phyloP scores from a whole-genome alignment of 2,329 filamentous ascomycete species.

The Drechslerella dactyloides region DNA sequence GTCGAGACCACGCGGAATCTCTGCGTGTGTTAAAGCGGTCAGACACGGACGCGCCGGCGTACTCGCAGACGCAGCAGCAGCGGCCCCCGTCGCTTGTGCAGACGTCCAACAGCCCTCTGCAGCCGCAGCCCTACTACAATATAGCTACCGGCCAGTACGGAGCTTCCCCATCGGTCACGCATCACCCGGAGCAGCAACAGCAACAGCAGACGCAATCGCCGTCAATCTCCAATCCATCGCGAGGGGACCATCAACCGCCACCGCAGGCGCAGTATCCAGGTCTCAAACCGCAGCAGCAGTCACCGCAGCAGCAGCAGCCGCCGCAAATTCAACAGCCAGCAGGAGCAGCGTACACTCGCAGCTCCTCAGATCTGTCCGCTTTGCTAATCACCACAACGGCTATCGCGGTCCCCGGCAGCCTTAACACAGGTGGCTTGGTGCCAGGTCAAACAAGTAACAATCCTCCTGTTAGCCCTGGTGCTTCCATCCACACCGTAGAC shows the following conservation, averaged over 20 bases:
- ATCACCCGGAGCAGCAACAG: slow-evolving; percentile 54
- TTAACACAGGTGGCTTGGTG: slow-evolving; percentile 18
- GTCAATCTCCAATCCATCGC: not conserved
- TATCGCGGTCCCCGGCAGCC: not conserved
- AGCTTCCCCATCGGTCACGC: slow-evolving; percentile 48
- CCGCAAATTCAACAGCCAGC: slow-evolving; percentile 56
- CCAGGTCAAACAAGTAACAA: slow-evolving; percentile 20
- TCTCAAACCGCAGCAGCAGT: slow-evolving; percentile 57
- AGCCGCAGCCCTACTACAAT: slow-evolving; percentile 51
- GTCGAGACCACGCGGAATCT: slow-evolving; percentile 46
- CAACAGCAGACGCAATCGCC: slow-evolving; percentile 53
- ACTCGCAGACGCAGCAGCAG: slow-evolving; percentile 44
- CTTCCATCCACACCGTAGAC: slow-evolving; percentile 44
- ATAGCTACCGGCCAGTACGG: slow-evolving; percentile 53
- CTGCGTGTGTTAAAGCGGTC: slow-evolving; percentile 44
- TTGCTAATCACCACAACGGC: slow-evolving; percentile 25
- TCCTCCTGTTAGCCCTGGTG: slow-evolving; percentile 35
- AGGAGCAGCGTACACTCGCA: slow-evolving; percentile 24
- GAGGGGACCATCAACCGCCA: slow-evolving; percentile 53
- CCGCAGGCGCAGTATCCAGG: slow-evolving; percentile 58
- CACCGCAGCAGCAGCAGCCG: slow-evolving; percentile 56
- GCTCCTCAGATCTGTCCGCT: slow-evolving; percentile 30
- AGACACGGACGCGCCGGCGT: slow-evolving; percentile 41
- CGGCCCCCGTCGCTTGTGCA: slow-evolving; percentile 39
- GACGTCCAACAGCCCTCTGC: slow-evolving; percentile 23